A percentile compares a stretch with the other conserved stretches of the same genome.
Conservation (phyloP, 768 basidiomycete genomes). For the Stropharia rugosoannulata region DNA sequence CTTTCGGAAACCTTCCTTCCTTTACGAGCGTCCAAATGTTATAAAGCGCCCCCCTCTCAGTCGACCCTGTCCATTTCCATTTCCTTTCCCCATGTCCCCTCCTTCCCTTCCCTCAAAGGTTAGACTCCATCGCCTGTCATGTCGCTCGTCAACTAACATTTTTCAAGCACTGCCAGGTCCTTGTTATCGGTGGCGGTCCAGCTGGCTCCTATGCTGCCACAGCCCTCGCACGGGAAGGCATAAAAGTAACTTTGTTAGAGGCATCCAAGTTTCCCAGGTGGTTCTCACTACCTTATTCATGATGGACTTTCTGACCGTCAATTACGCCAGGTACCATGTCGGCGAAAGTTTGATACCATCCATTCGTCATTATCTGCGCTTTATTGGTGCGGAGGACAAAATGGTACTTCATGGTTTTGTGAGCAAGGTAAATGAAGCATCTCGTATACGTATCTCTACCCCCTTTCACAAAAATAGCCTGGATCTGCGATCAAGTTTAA, state of each 20-base stretch:
- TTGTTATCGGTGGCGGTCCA: slow-evolving; percentile 54
- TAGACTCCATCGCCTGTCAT: slow-evolving; percentile 1
- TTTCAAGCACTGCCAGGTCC: slow-evolving; percentile 39
- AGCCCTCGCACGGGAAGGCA: slow-evolving; percentile 54
- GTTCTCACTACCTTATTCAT: slow-evolving; percentile 2
- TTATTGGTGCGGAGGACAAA: slow-evolving; percentile 56
- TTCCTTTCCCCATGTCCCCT: slow-evolving; percentile 19
- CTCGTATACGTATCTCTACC: background rate
- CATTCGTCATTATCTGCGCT: slow-evolving; percentile 55
- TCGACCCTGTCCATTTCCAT: slow-evolving; percentile 11
- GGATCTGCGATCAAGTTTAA: slow-evolving; percentile 66
- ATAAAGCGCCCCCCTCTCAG: slow-evolving; percentile 20
- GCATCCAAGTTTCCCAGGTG: slow-evolving; percentile 54
- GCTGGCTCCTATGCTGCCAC: slow-evolving; percentile 58
- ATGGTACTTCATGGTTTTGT: slow-evolving; percentile 48
- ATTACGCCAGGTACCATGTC: slow-evolving; percentile 45
- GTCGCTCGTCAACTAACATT: slow-evolving; percentile 2
- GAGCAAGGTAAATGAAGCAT: slow-evolving; percentile 37
- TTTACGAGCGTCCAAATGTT: slow-evolving; percentile 26
- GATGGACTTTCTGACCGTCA: background rate
- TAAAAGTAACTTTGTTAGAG: slow-evolving; percentile 54
- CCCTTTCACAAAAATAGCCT: slow-evolving; percentile 34
- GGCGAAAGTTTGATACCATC: slow-evolving; percentile 65
- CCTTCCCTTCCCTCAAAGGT: slow-evolving; percentile 31
- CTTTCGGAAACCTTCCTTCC: slow-evolving; percentile 30